A percentile compares a stretch with the other conserved stretches of the same genome.
These are phyloP conservation scores for Eleusine coracana DNA, from an alignment of 176 grass and related monocot species.

Conservation along the genomic window DNA sequence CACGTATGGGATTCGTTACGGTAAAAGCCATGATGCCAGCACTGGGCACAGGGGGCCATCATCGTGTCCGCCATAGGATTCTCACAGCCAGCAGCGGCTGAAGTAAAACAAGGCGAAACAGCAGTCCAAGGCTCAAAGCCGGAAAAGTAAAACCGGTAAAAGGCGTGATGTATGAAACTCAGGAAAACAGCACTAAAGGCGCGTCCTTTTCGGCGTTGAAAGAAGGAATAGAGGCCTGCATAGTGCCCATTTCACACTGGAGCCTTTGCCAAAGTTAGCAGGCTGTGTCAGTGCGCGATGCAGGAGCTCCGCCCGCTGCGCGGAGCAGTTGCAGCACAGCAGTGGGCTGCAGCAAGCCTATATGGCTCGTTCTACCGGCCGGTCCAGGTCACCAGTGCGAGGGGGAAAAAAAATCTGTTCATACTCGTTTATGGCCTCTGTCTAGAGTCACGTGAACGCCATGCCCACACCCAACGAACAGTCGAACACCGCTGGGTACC, in stretches of 20 bases:
- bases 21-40: not conserved
- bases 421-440: not conserved
- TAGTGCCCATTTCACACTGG: not conserved
- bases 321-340: constrained; percentile 15
- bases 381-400: not conserved
- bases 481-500: not conserved
- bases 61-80: constrained; percentile 38
- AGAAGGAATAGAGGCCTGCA: not conserved
- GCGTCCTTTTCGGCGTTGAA: constrained; percentile 26
- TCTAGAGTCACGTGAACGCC: constrained; percentile 40
- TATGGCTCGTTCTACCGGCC: not conserved
- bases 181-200: constrained; percentile 28
- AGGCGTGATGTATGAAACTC: constrained; percentile 30
- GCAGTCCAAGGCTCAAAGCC: constrained; percentile 8
- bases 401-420: not conserved
- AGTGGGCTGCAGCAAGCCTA: not conserved
- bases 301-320: not conserved
- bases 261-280: not conserved
- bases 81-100: not conserved
- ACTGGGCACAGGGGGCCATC: constrained; percentile 29
- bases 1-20: not conserved
- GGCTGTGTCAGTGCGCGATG: not conserved
- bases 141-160: not conserved
- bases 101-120: not conserved
- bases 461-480: not conserved